phyloP scores from a whole-genome alignment of 768 basidiomycete genomes.

The Porpolomopsis calyptriformis region DNA sequence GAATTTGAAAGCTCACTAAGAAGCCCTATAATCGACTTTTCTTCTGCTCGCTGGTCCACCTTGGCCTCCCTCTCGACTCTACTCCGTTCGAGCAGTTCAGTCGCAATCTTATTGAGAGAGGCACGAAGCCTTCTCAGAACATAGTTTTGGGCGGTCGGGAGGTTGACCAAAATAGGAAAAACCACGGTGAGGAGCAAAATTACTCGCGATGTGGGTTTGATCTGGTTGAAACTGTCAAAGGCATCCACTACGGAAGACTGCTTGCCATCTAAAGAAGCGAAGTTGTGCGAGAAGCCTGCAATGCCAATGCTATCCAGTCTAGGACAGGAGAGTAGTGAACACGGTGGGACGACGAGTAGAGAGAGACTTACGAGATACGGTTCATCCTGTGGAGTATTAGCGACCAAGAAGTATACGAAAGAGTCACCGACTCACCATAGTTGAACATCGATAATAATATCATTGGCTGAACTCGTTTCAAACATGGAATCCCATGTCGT shows the following conservation, averaged over 20 bases:
- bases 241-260: constrained; percentile 29
- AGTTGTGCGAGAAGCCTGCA: constrained; percentile 50
- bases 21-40: constrained; percentile 32
- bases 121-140: constrained; percentile 21
- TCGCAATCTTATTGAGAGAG: constrained; percentile 30
- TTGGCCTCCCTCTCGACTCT: constrained; percentile 23
- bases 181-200: constrained; percentile 27
- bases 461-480: constrained; percentile 16
- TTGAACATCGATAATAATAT: constrained; percentile 36
- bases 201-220: constrained; percentile 19
- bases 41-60: constrained; percentile 15
- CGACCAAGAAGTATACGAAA: background rate
- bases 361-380: constrained; percentile 26
- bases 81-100: constrained; percentile 27
- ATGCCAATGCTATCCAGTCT: constrained; percentile 51
- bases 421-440: constrained; percentile 25
- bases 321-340: background rate
- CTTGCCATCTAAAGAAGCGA: constrained; percentile 41
- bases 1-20: constrained; percentile 22
- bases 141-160: constrained; percentile 28
- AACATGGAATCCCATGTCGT: constrained; percentile 19
- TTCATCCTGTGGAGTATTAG: constrained; percentile 27
- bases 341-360: no score
- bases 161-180: constrained; percentile 24
- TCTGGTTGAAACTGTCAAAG: constrained; percentile 27